Conservation (phyloP, 257 asterid species). For the Fraxinus cuspidata region DNA sequence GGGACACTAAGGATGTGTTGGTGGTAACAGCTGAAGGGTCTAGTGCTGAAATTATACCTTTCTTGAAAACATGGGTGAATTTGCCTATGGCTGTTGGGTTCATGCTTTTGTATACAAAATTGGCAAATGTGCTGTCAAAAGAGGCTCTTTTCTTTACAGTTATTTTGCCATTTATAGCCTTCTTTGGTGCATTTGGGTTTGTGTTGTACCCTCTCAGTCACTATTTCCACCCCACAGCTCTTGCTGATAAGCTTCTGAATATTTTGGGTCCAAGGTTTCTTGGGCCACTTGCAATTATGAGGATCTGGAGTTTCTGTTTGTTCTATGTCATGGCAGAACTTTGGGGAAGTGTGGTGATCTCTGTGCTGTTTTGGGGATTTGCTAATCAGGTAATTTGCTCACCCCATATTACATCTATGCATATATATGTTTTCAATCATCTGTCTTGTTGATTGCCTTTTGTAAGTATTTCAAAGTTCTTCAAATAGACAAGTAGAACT, state of each 20-base stretch:
- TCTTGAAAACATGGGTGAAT: slow-evolving; percentile 99
- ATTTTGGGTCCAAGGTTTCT: slow-evolving; percentile 90
- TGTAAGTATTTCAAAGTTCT: slow-evolving; percentile 24
- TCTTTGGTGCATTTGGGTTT: slow-evolving; percentile 95
- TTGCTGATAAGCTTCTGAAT: slow-evolving; percentile 79
- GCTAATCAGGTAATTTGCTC: slow-evolving; percentile 85
- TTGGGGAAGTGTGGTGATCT: slow-evolving; percentile 97
- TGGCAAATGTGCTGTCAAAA: slow-evolving; percentile 87
- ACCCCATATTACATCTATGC: background rate
- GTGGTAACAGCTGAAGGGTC: slow-evolving; percentile 98
- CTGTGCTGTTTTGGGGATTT: slow-evolving; percentile 97
- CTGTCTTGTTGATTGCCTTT: slow-evolving; percentile 15
- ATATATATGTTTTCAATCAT: background rate
- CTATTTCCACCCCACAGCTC: slow-evolving; percentile 83
- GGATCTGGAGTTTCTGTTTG: slow-evolving; percentile 98
- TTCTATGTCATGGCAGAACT: slow-evolving; percentile 99
- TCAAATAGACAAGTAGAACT: slow-evolving; percentile 25
- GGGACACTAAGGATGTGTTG: slow-evolving; percentile 96
- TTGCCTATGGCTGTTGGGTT: slow-evolving; percentile 97
- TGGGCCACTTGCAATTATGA: slow-evolving; percentile 96
- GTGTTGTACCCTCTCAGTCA: slow-evolving; percentile 82
- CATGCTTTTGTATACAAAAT: slow-evolving; percentile 79
- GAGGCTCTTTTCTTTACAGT: slow-evolving; percentile 86
- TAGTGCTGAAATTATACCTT: slow-evolving; percentile 97
- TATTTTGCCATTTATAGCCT: slow-evolving; percentile 83